Base-by-base conservation (phyloP, 805 yeast genomes). In the Teunomyces panamensis region DNA sequence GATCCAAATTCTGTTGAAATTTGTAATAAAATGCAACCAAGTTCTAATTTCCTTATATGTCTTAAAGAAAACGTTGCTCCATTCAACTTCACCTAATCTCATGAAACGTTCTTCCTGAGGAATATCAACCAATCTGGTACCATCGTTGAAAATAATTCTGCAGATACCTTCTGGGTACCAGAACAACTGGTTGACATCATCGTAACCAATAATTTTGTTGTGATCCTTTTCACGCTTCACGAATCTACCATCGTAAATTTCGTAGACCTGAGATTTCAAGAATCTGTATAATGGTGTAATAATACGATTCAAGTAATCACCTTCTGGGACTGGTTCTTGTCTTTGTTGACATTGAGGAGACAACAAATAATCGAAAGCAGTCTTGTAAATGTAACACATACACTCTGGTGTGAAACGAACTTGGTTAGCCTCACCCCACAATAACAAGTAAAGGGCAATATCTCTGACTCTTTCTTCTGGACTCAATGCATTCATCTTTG, bases 81-180 rank as follows among this genome's bases (percentile, higher is more conserved):
- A 94, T 50, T 81, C 84, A 52, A 90, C 92, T 58, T 94, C 97
- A 58, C 97, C 96, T 50, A 94, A 78, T 68, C 87, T 83, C 61
- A 83, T 77, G 67, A 83, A 95, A 69, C 99, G 87, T 72, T 94
- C 97, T 60, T 83, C 89, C 49, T 83, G 80, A 32, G 97, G 95
- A 59, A 91, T 73, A 59, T 94, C 98, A 45, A 91, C 88, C 58
- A 94, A 77, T 67, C 96, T 84, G 14, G 96, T 78, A 56, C 96
- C 97, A 65, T 94, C 98, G 65, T 87, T 94, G 60, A 92, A 81
- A 44, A 85, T 80, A 59, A 94, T 91, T 71, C 94, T 85, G 50
- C 95, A 85, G 56, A 94, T 87, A 79, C 99, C 99, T 74, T 95
- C 98, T 42, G 98, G 97, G 73, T 95, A 94, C 99, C 99, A 94